A percentile compares a stretch with the other conserved stretches of the same genome.
These are phyloP conservation scores for Ogataea glucozyma DNA, from an alignment of 805 yeast genomes.

Conservation along the genomic window DNA sequence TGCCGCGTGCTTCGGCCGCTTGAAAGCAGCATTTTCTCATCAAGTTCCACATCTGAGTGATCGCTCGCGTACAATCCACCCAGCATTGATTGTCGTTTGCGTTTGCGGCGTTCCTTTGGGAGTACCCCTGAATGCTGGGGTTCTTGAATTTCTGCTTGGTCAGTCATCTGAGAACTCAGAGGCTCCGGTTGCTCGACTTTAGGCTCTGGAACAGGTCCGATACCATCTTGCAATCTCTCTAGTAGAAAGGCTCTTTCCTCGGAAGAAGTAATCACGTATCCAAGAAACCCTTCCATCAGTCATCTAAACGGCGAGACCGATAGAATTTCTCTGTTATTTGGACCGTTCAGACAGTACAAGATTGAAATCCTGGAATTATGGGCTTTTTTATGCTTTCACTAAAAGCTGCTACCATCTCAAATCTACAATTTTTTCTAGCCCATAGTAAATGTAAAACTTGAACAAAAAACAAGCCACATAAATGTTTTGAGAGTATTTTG, in stretches of 20 bases:
- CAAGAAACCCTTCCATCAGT: conserved; percentile 20
- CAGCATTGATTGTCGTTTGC: conserved; percentile 20
- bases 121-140: not conserved
- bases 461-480: conserved; percentile 1
- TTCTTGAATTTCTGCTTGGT: not conserved
- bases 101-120: too few relatives aligned
- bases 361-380: not conserved
- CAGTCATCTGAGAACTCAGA: too few relatives aligned
- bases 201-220: conserved; percentile 3
- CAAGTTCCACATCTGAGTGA: conserved; percentile 25
- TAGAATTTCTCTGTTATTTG: too few relatives aligned
- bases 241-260: conserved; percentile 18
- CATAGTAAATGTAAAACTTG: not conserved
- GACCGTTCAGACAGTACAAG: not conserved
- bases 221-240: conserved; percentile 7
- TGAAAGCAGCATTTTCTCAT: conserved; percentile 19
- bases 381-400: not conserved
- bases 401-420: conserved; percentile 3
- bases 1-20: conserved; percentile 22
- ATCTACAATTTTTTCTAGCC: not conserved
- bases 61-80: conserved; percentile 29
- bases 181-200: not conserved
- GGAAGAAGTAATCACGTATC: conserved; percentile 20
- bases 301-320: not conserved
- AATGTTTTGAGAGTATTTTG: not conserved